A percentile compares a stretch with the other conserved stretches of the same genome.
Evolutionary conservation across 805 yeast species (phyloP).

Genomic region (Cyberlindnera samutprakarnensis): DNA sequence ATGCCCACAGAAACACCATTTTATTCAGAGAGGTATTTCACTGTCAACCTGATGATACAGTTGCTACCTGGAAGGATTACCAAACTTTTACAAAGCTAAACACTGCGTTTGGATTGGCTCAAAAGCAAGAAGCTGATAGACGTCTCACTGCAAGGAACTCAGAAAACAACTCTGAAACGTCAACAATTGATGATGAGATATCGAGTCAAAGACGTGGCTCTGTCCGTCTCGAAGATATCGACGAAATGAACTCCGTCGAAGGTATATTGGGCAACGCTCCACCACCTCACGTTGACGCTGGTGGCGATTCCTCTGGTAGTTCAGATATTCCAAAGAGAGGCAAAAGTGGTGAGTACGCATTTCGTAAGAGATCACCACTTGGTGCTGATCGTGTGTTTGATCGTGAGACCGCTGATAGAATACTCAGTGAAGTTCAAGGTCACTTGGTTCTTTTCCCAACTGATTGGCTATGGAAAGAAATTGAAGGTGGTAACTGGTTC

Average conservation of each 20-base stretch:
- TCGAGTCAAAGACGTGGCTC: constrained; percentile 3
- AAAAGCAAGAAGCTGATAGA: constrained; percentile 21
- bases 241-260: constrained; percentile 4
- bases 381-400: constrained; percentile 52
- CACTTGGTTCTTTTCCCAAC: constrained; percentile 88
- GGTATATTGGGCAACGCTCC: constrained; percentile 8
- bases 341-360: constrained; percentile 31
- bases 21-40: constrained; percentile 82
- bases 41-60: constrained; percentile 90
- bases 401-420: constrained; percentile 66
- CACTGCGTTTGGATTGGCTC: constrained; percentile 42
- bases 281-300: neutral
- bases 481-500: constrained; percentile 92
- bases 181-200: neutral
- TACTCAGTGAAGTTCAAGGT: constrained; percentile 71
- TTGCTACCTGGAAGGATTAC: constrained; percentile 85
- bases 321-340: constrained; percentile 20
- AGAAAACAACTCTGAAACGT: constrained; percentile 1
- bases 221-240: constrained; percentile 8
- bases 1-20: constrained; percentile 77
- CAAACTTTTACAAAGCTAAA: constrained; percentile 57
- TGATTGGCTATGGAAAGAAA: constrained; percentile 82
- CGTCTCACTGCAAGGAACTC: neutral
- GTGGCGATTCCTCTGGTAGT: neutral
- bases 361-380: constrained; percentile 21